Percentiles rank a stretch among this genome's conserved stretches.
Evolutionary conservation across 225 moss, liverwort and hornwort species (phyloP).

Genomic region (Climacium dendroides): DNA sequence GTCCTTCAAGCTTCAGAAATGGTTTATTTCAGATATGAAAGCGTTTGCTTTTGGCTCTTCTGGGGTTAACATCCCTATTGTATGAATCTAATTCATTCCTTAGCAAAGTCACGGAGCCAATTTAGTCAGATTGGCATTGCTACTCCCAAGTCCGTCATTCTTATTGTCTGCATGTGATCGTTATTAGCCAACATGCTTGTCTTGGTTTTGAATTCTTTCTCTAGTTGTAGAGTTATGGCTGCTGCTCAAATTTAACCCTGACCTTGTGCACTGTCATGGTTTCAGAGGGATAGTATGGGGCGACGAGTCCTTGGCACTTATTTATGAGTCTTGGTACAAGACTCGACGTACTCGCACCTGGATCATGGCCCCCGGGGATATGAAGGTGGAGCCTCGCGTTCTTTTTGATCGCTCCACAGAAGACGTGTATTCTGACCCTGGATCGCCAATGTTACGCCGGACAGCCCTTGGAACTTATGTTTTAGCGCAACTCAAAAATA

Average conservation of each 20-base stretch:
- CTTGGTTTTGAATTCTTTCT: background rate
- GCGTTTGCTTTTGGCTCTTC: background rate
- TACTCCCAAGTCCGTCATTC: background rate
- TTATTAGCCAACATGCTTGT: background rate
- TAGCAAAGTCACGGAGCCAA: background rate
- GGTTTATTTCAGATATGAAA: background rate
- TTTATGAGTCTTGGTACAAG: constrained; percentile 97
- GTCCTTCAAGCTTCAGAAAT: background rate
- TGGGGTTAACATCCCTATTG: background rate
- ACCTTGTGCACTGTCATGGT: background rate
- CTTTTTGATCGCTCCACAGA: constrained; percentile 88
- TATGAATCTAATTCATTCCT: background rate
- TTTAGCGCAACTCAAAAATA: constrained; percentile 47
- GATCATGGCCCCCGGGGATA: constrained; percentile 63
- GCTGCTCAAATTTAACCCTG: background rate
- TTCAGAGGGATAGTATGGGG: constrained; percentile 86
- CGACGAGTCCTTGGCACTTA: constrained; percentile 72
- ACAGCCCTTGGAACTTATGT: constrained; percentile 83
- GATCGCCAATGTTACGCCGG: constrained; percentile 81
- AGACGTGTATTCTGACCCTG: constrained; percentile 95
- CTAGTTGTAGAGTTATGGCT: background rate
- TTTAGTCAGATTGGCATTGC: background rate
- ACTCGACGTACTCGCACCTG: constrained; percentile 84
- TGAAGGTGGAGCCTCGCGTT: constrained; percentile 33
- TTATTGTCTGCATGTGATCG: background rate